Evolutionary conservation across 1,284 basidiomycete species (phyloP), one percentile per base, ranked within the genome.

Genomic region (Schizophyllum amplum): DNA sequence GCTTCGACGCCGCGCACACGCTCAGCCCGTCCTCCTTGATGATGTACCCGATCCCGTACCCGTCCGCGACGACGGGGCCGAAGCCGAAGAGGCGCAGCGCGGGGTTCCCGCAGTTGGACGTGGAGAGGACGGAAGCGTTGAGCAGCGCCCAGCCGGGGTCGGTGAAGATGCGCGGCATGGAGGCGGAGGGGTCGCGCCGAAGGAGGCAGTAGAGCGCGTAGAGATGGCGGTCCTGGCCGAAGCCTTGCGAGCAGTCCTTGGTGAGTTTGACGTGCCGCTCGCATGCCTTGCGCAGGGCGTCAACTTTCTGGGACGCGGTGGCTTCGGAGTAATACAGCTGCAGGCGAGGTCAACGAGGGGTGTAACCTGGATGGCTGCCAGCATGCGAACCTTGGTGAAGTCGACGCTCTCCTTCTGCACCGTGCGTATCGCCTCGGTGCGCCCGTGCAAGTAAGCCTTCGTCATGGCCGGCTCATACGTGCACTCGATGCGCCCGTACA

Each of bases 391-490:
- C 81, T 90, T 90, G 25, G 88, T 87, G 64, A 95, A 95, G 21
- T 84, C 75, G 20, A 92, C 90, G 64, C 87, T 92, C 66, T 92
- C 82, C 3, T 86, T 86, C 71, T 94, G 92, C 6, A 97, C 91
- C 0, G 92, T 92, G 13, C 94, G 77, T 62, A 99, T 97, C 0
- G 95, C 92, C 74, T 99, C 96, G 0, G 96, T 99, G 5, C 96
- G 80, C 1, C 96, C 96, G 68, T 98, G 96, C 62, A 95, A 70
- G 74, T 94, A 99, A 2, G 87, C 76, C 72, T 99, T 99, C 55
- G 94, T 98, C 96, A 99, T 99, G 11, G 95, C 97, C 0, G 96
- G 95, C 71, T 99, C 96, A 70, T 99, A 99, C 1, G 92, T 94
- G 69, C 92, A 95, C 70, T 97, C 95, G 57, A 89, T 88, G 7